phyloP scores from a whole-genome alignment of 352 stramenopile species.

The Globisporangium paddicum region DNA sequence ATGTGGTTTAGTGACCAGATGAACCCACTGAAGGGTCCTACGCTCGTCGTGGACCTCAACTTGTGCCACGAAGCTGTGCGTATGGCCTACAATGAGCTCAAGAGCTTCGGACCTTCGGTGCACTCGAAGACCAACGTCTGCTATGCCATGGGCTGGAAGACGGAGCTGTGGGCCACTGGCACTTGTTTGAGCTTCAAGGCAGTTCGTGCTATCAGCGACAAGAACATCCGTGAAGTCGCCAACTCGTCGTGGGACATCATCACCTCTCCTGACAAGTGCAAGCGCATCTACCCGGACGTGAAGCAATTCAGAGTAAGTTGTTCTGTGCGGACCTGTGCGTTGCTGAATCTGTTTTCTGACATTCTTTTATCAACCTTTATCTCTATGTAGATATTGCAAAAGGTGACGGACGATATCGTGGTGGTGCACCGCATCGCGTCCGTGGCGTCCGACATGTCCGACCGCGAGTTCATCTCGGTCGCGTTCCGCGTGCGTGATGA shows the following conservation, averaged over 20 bases:
- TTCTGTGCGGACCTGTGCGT: neutral
- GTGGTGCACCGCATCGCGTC: conserved; percentile 74
- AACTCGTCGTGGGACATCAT: conserved; percentile 82
- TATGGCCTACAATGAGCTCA: conserved; percentile 75
- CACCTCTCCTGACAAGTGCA: conserved; percentile 77
- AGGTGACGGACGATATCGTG: conserved; percentile 82
- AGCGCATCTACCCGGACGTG: conserved; percentile 80
- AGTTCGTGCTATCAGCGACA: conserved; percentile 52
- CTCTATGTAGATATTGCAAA: conserved; percentile 52
- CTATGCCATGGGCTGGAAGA: conserved; percentile 85
- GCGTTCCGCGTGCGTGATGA: conserved; percentile 68
- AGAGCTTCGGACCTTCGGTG: conserved; percentile 64
- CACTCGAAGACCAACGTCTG: conserved; percentile 85
- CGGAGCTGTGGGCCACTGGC: conserved; percentile 70
- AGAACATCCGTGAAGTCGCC: conserved; percentile 68
- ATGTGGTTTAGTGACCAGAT: conserved; percentile 84
- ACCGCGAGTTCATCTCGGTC: conserved; percentile 78
- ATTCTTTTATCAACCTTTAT: neutral
- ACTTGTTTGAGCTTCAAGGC: conserved; percentile 77
- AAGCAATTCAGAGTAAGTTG: conserved; percentile 70
- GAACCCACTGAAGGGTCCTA: conserved; percentile 69
- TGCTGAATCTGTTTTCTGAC: neutral
- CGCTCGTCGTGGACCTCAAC: conserved; percentile 71
- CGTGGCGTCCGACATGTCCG: conserved; percentile 63
- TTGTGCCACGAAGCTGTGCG: conserved; percentile 75